phyloP scores from a whole-genome alignment of 2,329 filamentous ascomycete genomes.

The Pseudogymnoascus sp. region DNA sequence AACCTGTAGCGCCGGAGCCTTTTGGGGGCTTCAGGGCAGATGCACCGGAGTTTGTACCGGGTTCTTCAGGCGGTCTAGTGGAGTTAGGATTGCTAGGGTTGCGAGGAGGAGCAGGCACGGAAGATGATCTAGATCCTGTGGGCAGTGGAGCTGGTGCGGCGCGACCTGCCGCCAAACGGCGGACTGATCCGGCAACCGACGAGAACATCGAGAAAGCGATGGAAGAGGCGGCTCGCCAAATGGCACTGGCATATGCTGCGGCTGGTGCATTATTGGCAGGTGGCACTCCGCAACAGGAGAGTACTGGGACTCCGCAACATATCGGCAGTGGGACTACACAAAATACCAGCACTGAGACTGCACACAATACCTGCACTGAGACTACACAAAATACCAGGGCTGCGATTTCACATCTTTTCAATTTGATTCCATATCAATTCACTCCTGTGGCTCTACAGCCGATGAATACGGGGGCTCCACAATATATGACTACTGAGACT shows the following conservation, averaged over 20 bases:
- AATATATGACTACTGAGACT: not conserved
- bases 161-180: not conserved
- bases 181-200: not conserved
- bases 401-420: not conserved
- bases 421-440: not conserved
- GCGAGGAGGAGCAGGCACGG: not conserved
- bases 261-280: not conserved
- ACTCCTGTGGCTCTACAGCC: not conserved
- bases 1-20: not conserved
- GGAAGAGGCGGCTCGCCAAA: not conserved
- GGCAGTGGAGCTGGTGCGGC: not conserved
- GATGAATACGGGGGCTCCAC: not conserved
- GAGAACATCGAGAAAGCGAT: not conserved
- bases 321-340: not conserved
- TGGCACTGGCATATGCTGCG: not conserved
- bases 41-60: constrained; percentile 1
- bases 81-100: not conserved
- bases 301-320: not conserved
- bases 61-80: not conserved
- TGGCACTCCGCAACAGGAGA: not conserved
- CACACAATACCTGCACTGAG: not conserved
- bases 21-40: not conserved
- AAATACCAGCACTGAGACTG: not conserved
- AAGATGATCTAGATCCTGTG: not conserved
- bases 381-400: not conserved